These are phyloP conservation scores for Trifolium pratense DNA, from an alignment of 306 rosid genomes.

Conservation along the genomic window DNA sequence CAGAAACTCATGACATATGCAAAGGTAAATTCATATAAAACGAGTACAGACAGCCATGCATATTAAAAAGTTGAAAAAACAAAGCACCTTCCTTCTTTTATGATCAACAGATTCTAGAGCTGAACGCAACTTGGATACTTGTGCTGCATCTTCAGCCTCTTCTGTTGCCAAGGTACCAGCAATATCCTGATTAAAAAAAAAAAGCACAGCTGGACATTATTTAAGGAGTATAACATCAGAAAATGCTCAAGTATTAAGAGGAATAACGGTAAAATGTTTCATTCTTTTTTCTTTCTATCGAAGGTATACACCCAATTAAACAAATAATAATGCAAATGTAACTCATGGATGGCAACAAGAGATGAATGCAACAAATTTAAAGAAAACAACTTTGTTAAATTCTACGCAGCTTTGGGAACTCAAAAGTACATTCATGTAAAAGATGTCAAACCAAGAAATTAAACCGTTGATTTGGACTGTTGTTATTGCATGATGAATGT, in stretches of 20 bases:
- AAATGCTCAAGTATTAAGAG: slow-evolving; percentile 1
- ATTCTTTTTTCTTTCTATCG: not conserved
- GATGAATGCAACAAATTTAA: not conserved
- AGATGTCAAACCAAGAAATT: slow-evolving; percentile 24
- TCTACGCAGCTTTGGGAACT: not conserved
- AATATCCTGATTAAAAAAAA: slow-evolving; percentile 68
- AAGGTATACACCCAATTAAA: slow-evolving; percentile 22
- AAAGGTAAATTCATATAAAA: not conserved
- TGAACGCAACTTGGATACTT: slow-evolving; percentile 88
- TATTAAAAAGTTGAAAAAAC: slow-evolving; percentile 31
- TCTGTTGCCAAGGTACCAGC: slow-evolving; percentile 98
- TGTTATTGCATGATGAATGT: not conserved
- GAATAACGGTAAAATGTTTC: slow-evolving; percentile 30
- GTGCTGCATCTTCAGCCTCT: slow-evolving; percentile 85
- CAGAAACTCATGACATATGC: not conserved
- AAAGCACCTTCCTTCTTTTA: slow-evolving; percentile 90
- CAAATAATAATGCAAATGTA: slow-evolving; percentile 34
- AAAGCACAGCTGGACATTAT: slow-evolving; percentile 18
- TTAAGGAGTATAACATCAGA: slow-evolving; percentile 15
- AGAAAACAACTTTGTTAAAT: slow-evolving; percentile 3
- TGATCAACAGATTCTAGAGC: slow-evolving; percentile 99
- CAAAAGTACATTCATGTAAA: slow-evolving; percentile 4
- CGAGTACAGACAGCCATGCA: slow-evolving; percentile 4
- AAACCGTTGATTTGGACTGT: not conserved
- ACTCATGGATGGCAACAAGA: slow-evolving; percentile 10